These are phyloP conservation scores for Vigna trinervia DNA, from an alignment of 306 rosid species.

Conservation along the genomic window DNA sequence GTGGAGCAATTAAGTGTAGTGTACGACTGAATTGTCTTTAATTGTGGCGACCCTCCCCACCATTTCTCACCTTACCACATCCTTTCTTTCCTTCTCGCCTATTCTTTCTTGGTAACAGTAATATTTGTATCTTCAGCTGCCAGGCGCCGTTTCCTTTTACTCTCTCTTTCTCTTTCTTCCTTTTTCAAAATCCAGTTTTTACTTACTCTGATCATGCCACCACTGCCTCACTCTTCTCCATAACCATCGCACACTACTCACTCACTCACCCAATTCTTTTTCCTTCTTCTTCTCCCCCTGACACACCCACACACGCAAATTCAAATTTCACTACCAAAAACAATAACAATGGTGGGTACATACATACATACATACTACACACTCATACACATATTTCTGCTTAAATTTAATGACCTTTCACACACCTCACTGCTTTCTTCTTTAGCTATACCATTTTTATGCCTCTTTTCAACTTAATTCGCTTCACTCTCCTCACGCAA, in stretches of 20 bases:
- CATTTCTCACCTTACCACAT: conserved; percentile 25
- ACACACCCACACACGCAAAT: neutral
- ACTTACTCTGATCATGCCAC: conserved; percentile 50
- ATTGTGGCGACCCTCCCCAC: conserved; percentile 49
- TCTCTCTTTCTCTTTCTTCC: conserved; percentile 46
- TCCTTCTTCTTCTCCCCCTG: neutral
- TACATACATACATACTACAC: neutral
- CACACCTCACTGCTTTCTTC: neutral
- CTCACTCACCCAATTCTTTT: conserved; percentile 3
- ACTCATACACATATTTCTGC: neutral
- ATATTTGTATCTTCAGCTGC: conserved; percentile 49
- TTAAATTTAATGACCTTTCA: neutral
- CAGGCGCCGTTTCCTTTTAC: conserved; percentile 67
- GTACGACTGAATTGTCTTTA: conserved; percentile 39
- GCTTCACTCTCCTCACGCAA: conserved; percentile 1
- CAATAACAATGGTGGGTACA: conserved; percentile 62
- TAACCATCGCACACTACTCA: conserved; percentile 28
- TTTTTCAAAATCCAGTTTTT: conserved; percentile 48
- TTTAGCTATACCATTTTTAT: neutral
- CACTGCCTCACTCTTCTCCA: conserved; percentile 43
- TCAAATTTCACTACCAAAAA: conserved; percentile 15
- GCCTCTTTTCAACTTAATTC: neutral
- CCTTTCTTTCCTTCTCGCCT: conserved; percentile 10
- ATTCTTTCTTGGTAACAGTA: conserved; percentile 64
- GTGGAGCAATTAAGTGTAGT: conserved; percentile 23